phyloP scores from a whole-genome alignment of 2,329 filamentous ascomycete genomes.

The Scedosporium minutisporum region DNA sequence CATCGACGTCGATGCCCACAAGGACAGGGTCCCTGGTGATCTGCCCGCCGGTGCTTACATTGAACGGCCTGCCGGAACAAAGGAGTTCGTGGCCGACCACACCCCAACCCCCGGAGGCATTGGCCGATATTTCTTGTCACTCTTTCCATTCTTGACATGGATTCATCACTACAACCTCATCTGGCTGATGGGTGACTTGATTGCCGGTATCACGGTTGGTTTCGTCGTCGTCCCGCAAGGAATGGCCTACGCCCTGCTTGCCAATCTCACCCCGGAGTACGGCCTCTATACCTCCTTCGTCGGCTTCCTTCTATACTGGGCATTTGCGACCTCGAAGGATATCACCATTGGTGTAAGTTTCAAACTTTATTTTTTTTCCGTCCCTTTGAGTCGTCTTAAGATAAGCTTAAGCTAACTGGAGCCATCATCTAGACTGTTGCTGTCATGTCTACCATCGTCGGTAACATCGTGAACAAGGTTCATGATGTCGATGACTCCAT shows the following conservation, averaged over 20 bases:
- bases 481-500: constrained; percentile 27
- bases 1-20: constrained; percentile 20
- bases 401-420: constrained; percentile 25
- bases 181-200: constrained; percentile 37
- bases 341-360: constrained; percentile 62
- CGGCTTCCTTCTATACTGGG: constrained; percentile 67
- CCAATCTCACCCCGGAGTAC: constrained; percentile 69
- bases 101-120: constrained; percentile 7
- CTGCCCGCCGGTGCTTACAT: constrained; percentile 10
- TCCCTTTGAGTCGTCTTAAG: not conserved
- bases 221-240: constrained; percentile 81
- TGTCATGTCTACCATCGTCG: constrained; percentile 43
- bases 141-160: constrained; percentile 41
- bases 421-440: constrained; percentile 32
- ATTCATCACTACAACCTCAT: constrained; percentile 38
- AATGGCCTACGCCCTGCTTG: constrained; percentile 88
- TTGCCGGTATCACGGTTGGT: constrained; percentile 45
- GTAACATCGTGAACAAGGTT: constrained; percentile 34
- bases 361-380: constrained; percentile 12
- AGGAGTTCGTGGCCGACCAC: constrained; percentile 7
- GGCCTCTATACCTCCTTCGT: constrained; percentile 80
- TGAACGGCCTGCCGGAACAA: constrained; percentile 7
- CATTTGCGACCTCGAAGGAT: constrained; percentile 66
- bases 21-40: constrained; percentile 15
- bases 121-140: constrained; percentile 24